Evolutionary conservation across 805 yeast genomes (phyloP), one percentile per base, ranked within the genome.

Genomic region (Sugiyamaella mastotermitis): DNA sequence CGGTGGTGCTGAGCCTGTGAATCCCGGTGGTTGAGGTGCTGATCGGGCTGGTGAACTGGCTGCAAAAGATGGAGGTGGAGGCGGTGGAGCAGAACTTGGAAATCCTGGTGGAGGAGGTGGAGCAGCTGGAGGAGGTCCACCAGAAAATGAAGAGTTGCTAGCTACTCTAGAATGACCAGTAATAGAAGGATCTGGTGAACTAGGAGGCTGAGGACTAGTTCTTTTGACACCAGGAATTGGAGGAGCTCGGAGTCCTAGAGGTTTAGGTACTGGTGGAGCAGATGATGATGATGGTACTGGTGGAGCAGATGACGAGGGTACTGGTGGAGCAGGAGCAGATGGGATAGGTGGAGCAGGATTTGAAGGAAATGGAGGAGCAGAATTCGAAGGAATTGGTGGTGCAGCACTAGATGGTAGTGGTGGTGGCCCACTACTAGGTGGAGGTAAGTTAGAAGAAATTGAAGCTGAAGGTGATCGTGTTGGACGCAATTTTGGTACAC

Each of bases 281-380:
- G 37, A 20, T 10, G 44, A 33, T 3, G 37, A 23, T 18, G 41
- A 35, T 17, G 43, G 43, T 4, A 25, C n/a, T 3, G 41, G 29
- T 16, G 44, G 40, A 10, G 32, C 4, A 2, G 50, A 35, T 11
- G 38, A 37, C 3, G 37, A 25, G 14, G 33, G 27, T 17, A 28
- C 30, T 4, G 25, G 26, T 19, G 33, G 16, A 17, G 14, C 35
- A 3, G 40, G 20, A 29, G 36, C 19, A 9, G 40, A 26, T 29
- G 20, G 26, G 9, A 31, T 14, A 8, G 38, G 17, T 17, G 43
- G 37, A 13, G 37, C 31, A 24, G 31, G 23, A 11, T 40, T 27
- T 13, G 49, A 29, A n/a, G 46, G 47, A 10, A 42, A 30, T n/a
- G 48, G 42, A 6, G 43, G 32, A 3, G 43, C 40, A 3, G 47